These are phyloP conservation scores for Vickermania spadyakhi DNA, from an alignment of 208 protist genomes.

Conservation along the genomic window DNA sequence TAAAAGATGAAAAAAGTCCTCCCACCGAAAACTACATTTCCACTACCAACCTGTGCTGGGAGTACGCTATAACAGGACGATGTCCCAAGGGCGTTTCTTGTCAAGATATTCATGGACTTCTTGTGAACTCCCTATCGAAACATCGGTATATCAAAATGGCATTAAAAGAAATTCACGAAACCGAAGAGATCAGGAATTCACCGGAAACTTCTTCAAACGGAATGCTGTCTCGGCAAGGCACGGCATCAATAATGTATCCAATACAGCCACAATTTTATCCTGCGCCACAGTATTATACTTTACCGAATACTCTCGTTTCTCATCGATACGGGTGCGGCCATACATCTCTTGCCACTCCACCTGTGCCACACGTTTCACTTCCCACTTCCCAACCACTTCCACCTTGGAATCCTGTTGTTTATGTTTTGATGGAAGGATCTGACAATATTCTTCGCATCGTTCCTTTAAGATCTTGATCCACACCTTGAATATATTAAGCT, in stretches of 20 bases:
- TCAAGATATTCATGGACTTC: constrained; percentile 26
- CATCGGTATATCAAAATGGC: constrained; percentile 27
- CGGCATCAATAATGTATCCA: not conserved
- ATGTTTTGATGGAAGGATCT: constrained; percentile 21
- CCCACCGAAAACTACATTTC: constrained; percentile 41
- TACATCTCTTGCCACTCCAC: not conserved
- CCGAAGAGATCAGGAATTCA: constrained; percentile 10
- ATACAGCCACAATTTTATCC: not conserved
- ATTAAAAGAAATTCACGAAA: constrained; percentile 29
- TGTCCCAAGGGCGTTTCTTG: constrained; percentile 28
- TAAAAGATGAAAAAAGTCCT: not conserved
- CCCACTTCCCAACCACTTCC: constrained; percentile 1
- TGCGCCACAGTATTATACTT: not conserved
- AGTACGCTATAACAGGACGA: constrained; percentile 34
- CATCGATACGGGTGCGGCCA: not conserved
- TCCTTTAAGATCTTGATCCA: constrained; percentile 7
- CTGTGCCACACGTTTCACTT: not conserved
- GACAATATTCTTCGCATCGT: constrained; percentile 27
- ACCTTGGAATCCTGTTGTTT: constrained; percentile 11
- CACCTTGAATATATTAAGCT: not conserved
- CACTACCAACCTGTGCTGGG: constrained; percentile 33
- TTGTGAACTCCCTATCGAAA: constrained; percentile 36
- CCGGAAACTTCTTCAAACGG: not conserved
- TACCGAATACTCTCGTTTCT: not conserved
- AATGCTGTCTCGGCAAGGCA: not conserved